These are phyloP conservation scores for Corymbia citriodora DNA, from an alignment of 441 rosid species.

Conservation along the genomic window DNA sequence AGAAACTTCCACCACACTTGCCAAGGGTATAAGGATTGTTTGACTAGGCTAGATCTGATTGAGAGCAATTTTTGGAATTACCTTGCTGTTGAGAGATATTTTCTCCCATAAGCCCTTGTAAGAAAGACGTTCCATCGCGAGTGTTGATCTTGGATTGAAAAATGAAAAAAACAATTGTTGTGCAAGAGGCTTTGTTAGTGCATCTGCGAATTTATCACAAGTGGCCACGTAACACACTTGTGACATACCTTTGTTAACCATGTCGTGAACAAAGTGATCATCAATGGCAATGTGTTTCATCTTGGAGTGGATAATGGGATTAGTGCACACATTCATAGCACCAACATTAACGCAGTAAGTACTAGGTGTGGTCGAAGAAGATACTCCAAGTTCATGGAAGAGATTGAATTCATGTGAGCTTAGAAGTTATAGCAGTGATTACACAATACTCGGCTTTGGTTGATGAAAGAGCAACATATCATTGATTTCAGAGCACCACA, in stretches of 20 bases:
- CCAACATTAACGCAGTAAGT: not conserved
- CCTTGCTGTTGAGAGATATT: not conserved
- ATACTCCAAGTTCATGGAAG: not conserved
- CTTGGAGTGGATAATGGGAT: not conserved
- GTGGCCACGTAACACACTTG: not conserved
- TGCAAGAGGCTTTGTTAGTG: not conserved
- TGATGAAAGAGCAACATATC: not conserved
- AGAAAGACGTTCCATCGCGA: fast-evolving
- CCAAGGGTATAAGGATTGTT: not conserved
- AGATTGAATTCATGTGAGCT: not conserved
- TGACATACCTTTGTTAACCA: not conserved
- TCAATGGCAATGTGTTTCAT: not conserved
- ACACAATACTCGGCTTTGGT: not conserved
- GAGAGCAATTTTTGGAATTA: not conserved
- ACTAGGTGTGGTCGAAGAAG: not conserved
- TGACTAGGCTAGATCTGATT: not conserved
- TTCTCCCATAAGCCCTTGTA: not conserved
- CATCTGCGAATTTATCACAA: not conserved
- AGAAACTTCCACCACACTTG: not conserved
- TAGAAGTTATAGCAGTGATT: too few species aligned
- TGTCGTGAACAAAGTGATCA: not conserved
- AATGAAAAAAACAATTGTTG: not conserved
- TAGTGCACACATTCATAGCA: not conserved
- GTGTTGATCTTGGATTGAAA: not conserved
- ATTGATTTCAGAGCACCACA: not conserved